Conservation (phyloP, 2,329 filamentous ascomycete species). For the Neoarthrinium moseri region DNA sequence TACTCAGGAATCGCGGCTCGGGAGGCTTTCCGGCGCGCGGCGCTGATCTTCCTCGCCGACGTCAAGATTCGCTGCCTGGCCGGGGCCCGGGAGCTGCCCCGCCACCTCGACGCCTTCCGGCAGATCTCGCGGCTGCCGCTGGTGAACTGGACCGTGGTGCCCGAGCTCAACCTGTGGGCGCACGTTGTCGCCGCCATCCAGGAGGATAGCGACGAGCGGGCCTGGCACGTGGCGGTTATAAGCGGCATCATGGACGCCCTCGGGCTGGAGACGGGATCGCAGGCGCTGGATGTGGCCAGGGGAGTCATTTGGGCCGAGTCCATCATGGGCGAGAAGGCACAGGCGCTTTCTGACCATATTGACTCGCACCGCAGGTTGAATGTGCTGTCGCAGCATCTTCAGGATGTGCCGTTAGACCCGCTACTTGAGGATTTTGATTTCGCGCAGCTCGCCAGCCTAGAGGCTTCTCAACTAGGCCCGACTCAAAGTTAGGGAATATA, state of each 20-base stretch:
- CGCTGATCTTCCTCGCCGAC: slow-evolving; percentile 23
- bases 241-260: slow-evolving; percentile 22
- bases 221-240: slow-evolving; percentile 23
- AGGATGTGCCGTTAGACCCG: slow-evolving; percentile 6
- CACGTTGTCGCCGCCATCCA: slow-evolving; percentile 22
- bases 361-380: slow-evolving; percentile 5
- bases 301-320: slow-evolving; percentile 25
- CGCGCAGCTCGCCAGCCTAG: not conserved
- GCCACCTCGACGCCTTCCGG: slow-evolving; percentile 24
- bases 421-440: not conserved
- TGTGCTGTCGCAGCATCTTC: slow-evolving; percentile 1
- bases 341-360: slow-evolving; percentile 19
- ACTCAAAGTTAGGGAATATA: no score
- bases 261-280: slow-evolving; percentile 14
- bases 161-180: slow-evolving; percentile 28
- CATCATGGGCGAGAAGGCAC: slow-evolving; percentile 19
- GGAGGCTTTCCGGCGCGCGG: slow-evolving; percentile 23
- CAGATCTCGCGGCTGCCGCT: slow-evolving; percentile 23
- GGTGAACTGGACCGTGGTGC: slow-evolving; percentile 23
- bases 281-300: slow-evolving; percentile 21
- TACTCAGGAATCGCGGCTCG: slow-evolving; percentile 22
- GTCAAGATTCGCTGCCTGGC: slow-evolving; percentile 22
- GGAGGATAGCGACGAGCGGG: slow-evolving; percentile 17
- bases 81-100: slow-evolving; percentile 16
- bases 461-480: no score